These are phyloP conservation scores for Clarkia xantiana DNA, from an alignment of 345 rosid genomes.

Conservation along the genomic window DNA sequence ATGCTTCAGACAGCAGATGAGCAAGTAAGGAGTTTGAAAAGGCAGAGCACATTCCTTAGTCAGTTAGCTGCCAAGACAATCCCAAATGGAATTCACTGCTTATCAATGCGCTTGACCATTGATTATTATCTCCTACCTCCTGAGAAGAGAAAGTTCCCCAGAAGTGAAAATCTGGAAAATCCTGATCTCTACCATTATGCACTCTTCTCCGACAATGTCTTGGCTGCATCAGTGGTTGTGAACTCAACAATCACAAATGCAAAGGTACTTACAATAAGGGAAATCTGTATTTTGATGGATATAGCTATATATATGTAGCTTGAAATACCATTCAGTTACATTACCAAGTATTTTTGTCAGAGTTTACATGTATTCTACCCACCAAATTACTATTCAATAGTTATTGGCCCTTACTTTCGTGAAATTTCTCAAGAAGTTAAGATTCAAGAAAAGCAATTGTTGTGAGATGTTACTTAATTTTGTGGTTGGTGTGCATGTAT, in stretches of 20 bases:
- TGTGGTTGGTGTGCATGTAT: no score
- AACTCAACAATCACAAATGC: slow-evolving; percentile 90
- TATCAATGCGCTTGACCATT: slow-evolving; percentile 92
- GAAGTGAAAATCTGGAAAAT: slow-evolving; percentile 75
- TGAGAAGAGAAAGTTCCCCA: slow-evolving; percentile 83
- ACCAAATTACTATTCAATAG: no score
- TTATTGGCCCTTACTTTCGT: no score
- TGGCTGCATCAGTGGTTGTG: slow-evolving; percentile 99
- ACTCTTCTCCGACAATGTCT: slow-evolving; percentile 94
- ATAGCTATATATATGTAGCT: no score
- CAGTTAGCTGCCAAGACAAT: slow-evolving; percentile 98
- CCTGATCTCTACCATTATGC: slow-evolving; percentile 88
- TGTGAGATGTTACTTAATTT: no score
- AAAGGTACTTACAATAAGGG: slow-evolving; percentile 37
- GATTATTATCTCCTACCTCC: slow-evolving; percentile 79
- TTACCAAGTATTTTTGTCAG: no score
- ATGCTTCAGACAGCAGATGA: slow-evolving; percentile 97
- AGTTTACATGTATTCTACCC: no score
- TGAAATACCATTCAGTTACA: no score
- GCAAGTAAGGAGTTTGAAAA: slow-evolving; percentile 94
- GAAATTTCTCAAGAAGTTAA: no score
- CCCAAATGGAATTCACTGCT: slow-evolving; percentile 91
- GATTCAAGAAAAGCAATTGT: no score
- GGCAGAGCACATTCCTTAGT: slow-evolving; percentile 96
- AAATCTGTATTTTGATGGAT: background rate